Conservation (phyloP, 2,329 filamentous ascomycete species). For the Teratosphaeria gauchensis region DNA sequence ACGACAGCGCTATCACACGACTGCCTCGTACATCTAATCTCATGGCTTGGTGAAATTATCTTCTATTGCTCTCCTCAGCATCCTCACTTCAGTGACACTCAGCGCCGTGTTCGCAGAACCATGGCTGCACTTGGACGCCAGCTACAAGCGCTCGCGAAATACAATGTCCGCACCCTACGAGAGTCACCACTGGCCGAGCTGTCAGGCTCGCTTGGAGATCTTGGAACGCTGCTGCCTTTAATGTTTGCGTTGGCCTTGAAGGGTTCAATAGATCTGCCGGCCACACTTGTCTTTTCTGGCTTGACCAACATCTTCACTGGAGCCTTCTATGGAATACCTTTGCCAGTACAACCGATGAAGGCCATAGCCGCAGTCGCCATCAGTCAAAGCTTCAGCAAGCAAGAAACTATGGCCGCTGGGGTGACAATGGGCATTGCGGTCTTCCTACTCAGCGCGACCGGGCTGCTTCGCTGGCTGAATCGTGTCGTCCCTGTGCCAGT, state of each 20-base stretch:
- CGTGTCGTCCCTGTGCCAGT: slow-evolving; percentile 73
- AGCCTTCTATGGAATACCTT: slow-evolving; percentile 70
- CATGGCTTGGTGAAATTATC: neutral
- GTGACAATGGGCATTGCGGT: slow-evolving; percentile 67
- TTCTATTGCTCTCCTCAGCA: neutral
- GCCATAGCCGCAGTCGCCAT: slow-evolving; percentile 90
- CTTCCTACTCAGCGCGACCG: slow-evolving; percentile 66
- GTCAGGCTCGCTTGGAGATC: slow-evolving; percentile 78
- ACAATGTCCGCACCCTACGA: slow-evolving; percentile 50
- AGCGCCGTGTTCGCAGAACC: neutral
- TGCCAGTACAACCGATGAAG: slow-evolving; percentile 85
- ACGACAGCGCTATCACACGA: neutral
- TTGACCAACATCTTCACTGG: slow-evolving; percentile 80
- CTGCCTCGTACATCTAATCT: neutral
- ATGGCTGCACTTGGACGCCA: slow-evolving; percentile 5
- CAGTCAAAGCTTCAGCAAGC: slow-evolving; percentile 52
- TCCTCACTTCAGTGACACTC: neutral
- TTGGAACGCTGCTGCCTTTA: slow-evolving; percentile 81
- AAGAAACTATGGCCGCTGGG: slow-evolving; percentile 72
- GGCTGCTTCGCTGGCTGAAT: slow-evolving; percentile 65
- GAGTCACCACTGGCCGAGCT: slow-evolving; percentile 60
- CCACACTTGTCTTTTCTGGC: slow-evolving; percentile 81
- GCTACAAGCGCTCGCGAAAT: slow-evolving; percentile 17
- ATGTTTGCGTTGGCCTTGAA: slow-evolving; percentile 73
- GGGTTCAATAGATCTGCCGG: slow-evolving; percentile 67